A percentile compares a stretch with the other conserved stretches of the same genome.
These are phyloP conservation scores for Botryotinia narcissicola DNA, from an alignment of 2,329 filamentous ascomycete genomes.

Conservation along the genomic window DNA sequence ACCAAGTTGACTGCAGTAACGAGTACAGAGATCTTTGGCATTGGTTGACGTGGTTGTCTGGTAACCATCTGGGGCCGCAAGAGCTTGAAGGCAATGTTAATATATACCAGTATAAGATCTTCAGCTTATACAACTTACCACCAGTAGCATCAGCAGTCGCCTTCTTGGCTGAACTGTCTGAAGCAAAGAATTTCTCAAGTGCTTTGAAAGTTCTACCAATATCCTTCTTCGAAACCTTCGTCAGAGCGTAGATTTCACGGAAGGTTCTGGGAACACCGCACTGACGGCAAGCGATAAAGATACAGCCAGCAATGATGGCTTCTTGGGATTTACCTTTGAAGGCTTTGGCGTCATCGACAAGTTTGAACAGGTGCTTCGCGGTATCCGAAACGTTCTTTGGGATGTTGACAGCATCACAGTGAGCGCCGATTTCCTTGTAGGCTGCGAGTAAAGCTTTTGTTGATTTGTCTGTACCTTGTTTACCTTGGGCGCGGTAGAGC, in stretches of 20 bases:
- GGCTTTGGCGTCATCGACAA: conserved; percentile 85
- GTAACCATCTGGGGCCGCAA: conserved; percentile 54
- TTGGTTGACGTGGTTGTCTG: conserved; percentile 73
- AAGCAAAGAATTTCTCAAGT: conserved; percentile 82
- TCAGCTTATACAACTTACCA: conserved; percentile 46
- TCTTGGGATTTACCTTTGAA: conserved; percentile 96
- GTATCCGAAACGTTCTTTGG: conserved; percentile 79
- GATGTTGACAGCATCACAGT: conserved; percentile 83
- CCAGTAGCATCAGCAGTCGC: conserved; percentile 50
- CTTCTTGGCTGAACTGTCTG: conserved; percentile 61
- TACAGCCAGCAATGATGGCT: conserved; percentile 90
- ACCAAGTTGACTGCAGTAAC: conserved; percentile 82
- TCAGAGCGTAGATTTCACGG: conserved; percentile 89
- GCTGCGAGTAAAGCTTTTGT: conserved; percentile 79
- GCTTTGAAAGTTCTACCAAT: conserved; percentile 94
- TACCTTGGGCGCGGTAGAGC: conserved; percentile 80
- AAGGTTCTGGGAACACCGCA: conserved; percentile 85
- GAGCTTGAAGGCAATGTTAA: conserved; percentile 37
- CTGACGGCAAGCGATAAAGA: conserved; percentile 96
- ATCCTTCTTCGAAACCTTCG: conserved; percentile 94
- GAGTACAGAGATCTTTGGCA: conserved; percentile 79
- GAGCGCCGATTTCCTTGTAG: conserved; percentile 81
- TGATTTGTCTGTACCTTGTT: conserved; percentile 75
- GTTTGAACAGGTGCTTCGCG: conserved; percentile 93
- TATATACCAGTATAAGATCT: conserved; percentile 29